Conservation (phyloP, 306 rosid genomes). For the Quercus ilex region DNA sequence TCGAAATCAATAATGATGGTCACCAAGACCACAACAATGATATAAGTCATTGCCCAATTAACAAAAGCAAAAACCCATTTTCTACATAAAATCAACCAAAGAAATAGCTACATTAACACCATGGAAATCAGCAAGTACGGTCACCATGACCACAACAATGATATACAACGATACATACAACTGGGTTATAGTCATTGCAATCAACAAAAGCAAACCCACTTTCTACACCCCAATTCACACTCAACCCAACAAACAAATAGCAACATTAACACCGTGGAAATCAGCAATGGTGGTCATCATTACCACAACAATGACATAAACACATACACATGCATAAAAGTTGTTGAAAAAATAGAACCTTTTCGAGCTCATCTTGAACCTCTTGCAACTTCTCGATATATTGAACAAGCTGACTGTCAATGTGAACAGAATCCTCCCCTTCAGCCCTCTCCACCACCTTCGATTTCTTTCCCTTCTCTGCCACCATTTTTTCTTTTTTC, state of each 20-base stretch:
- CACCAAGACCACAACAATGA: too few species aligned
- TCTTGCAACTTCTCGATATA: conserved; percentile 57
- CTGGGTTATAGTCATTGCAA: not conserved
- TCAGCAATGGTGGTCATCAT: not conserved
- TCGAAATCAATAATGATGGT: too few species aligned
- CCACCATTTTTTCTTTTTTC: conserved; percentile 23
- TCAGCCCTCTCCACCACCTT: conserved; percentile 26
- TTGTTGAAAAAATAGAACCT: conserved; percentile 27
- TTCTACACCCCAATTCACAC: not conserved
- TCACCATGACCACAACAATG: too few species aligned
- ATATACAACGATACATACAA: not conserved
- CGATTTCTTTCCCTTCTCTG: conserved; percentile 32
- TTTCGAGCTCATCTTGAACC: conserved; percentile 55
- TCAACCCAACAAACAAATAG: not conserved
- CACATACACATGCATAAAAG: not conserved
- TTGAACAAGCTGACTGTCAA: conserved; percentile 35
- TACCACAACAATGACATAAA: not conserved
- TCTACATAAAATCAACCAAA: not conserved
- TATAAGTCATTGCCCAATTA: not conserved
- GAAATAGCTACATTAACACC: too few species aligned
- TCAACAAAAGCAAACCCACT: not conserved
- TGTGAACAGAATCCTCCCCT: conserved; percentile 33
- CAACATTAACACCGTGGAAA: not conserved
- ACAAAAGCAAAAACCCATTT: not conserved
- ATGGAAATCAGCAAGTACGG: too few species aligned